Evolutionary conservation across 352 stramenopile genomes (phyloP).

Genomic region (Peronospora destructor): DNA sequence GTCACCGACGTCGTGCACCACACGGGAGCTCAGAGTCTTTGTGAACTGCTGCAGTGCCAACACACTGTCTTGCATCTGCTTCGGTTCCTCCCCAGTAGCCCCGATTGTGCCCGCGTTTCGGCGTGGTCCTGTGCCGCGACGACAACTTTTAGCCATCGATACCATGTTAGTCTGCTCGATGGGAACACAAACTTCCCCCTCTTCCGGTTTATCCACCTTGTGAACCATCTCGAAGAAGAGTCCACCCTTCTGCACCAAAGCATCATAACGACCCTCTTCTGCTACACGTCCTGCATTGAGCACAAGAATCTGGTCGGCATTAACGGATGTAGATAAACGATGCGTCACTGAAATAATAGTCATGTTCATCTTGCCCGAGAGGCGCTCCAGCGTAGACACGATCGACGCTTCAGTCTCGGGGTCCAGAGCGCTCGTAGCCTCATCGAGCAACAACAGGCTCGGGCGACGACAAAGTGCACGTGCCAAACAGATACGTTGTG

Average conservation of each 20-base stretch:
- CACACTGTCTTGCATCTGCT: slow-evolving; percentile 48
- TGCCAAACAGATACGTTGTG: slow-evolving; percentile 80
- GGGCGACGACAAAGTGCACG: slow-evolving; percentile 74
- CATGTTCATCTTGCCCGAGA: slow-evolving; percentile 83
- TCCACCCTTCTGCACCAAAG: slow-evolving; percentile 54
- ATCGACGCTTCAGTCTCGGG: slow-evolving; percentile 83
- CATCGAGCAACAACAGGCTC: slow-evolving; percentile 74
- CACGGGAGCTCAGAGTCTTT: slow-evolving; percentile 68
- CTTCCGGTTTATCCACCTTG: slow-evolving; percentile 52
- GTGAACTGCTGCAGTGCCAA: slow-evolving; percentile 81
- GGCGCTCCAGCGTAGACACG: slow-evolving; percentile 68
- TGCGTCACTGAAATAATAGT: slow-evolving; percentile 87
- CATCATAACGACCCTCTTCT: slow-evolving; percentile 72
- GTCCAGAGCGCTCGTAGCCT: slow-evolving; percentile 83
- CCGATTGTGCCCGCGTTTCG: slow-evolving; percentile 48
- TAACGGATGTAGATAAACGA: slow-evolving; percentile 73
- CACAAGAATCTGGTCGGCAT: slow-evolving; percentile 79
- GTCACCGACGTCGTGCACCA: slow-evolving; percentile 52
- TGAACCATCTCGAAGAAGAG: slow-evolving; percentile 85
- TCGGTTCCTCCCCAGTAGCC: slow-evolving; percentile 33
- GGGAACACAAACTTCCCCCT: slow-evolving; percentile 33
- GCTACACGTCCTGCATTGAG: slow-evolving; percentile 69
- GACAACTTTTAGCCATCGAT: slow-evolving; percentile 26
- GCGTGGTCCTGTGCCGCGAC: slow-evolving; percentile 18
- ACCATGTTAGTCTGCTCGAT: slow-evolving; percentile 27